Conservation (phyloP, 768 basidiomycete genomes). For the Mycena epipterygia region DNA sequence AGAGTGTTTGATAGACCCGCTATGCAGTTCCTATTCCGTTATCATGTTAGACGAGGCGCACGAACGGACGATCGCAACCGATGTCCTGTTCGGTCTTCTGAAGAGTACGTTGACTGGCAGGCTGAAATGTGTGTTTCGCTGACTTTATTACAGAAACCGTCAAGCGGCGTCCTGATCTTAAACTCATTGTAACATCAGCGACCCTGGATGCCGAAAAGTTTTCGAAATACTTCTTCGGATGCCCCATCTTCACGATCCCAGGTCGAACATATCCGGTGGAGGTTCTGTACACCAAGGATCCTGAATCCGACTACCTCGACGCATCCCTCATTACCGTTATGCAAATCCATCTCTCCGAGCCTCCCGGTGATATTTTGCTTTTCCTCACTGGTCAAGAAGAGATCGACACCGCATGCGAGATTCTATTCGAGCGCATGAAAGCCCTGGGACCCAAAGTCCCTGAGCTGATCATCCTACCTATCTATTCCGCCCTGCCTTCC, state of each 20-base stretch:
- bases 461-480: conserved; percentile 95
- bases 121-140: background rate
- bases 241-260: conserved; percentile 99
- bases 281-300: conserved; percentile 98
- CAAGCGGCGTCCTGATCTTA: conserved; percentile 94
- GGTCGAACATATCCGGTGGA: conserved; percentile 99
- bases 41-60: conserved; percentile 99
- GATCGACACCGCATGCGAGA: conserved; percentile 98
- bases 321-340: conserved; percentile 98
- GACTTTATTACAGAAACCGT: conserved; percentile 79
- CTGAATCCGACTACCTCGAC: conserved; percentile 97
- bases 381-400: conserved; percentile 99
- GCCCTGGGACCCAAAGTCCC: conserved; percentile 98
- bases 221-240: conserved; percentile 98
- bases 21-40: conserved; percentile 93
- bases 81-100: conserved; percentile 95
- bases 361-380: conserved; percentile 94
- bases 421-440: conserved; percentile 98
- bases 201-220: conserved; percentile 99
- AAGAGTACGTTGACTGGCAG: conserved; percentile 72
- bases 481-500: conserved; percentile 97
- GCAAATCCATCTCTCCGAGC: conserved; percentile 99
- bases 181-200: conserved; percentile 98
- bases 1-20: conserved; percentile 96
- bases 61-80: conserved; percentile 98